Percentiles rank a stretch among this genome's conserved stretches.
Evolutionary conservation across 1,284 basidiomycete genomes (phyloP).

Genomic region (Trichosporon inkin): DNA sequence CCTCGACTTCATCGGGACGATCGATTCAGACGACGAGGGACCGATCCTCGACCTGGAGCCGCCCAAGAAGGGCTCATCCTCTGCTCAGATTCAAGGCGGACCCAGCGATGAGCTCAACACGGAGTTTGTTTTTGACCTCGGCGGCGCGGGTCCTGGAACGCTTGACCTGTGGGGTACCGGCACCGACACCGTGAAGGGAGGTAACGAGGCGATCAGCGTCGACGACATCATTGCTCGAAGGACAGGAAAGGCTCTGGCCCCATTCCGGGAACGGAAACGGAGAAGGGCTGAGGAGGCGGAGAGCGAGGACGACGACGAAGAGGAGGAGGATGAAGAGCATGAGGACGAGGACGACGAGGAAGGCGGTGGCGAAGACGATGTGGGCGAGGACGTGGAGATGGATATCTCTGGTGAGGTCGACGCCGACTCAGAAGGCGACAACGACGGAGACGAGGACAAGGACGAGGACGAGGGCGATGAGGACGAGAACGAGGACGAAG

Average conservation of each 20-base stretch:
- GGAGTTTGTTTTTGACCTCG: conserved; percentile 75
- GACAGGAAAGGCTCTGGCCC: conserved; percentile 49
- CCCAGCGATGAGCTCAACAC: conserved; percentile 69
- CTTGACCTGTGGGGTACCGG: conserved; percentile 44
- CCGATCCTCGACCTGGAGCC: conserved; percentile 27
- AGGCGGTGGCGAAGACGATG: conserved; percentile 38
- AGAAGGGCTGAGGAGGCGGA: conserved; percentile 36
- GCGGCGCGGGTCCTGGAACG: conserved; percentile 57
- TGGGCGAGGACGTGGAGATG: conserved; percentile 41
- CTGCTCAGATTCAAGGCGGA: conserved; percentile 11
- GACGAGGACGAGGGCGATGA: conserved; percentile 49
- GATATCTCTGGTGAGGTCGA: conserved; percentile 40
- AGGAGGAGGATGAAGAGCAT: conserved; percentile 28
- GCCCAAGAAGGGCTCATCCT: conserved; percentile 18
- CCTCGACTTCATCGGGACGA: conserved; percentile 49
- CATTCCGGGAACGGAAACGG: conserved; percentile 60
- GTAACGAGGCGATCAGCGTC: conserved; percentile 66
- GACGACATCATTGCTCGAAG: conserved; percentile 84
- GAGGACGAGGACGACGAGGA: conserved; percentile 40
- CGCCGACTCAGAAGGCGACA: conserved; percentile 33
- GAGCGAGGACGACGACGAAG: conserved; percentile 30
- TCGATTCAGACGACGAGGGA: conserved; percentile 51
- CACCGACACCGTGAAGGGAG: conserved; percentile 37
- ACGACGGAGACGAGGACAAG: conserved; percentile 30
- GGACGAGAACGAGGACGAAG: conserved; percentile 44